These are phyloP conservation scores for Lotus japonicus DNA, from an alignment of 306 rosid species.

Conservation along the genomic window DNA sequence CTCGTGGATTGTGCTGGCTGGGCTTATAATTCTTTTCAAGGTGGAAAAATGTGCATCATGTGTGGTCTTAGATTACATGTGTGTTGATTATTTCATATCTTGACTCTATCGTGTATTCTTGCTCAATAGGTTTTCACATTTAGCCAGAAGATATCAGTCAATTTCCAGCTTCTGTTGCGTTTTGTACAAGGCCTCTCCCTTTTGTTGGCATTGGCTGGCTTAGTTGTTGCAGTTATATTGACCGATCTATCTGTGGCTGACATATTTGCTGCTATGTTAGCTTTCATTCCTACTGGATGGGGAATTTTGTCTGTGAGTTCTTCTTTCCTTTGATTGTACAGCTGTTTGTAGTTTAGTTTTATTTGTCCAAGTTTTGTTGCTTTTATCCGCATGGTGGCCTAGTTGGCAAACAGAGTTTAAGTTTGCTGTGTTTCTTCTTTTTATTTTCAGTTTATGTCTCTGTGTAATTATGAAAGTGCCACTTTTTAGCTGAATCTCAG, in stretches of 20 bases:
- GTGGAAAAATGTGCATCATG: slow-evolving; percentile 28
- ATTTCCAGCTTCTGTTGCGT: slow-evolving; percentile 89
- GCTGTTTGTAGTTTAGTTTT: not conserved
- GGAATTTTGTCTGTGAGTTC: slow-evolving; percentile 82
- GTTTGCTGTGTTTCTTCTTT: not conserved
- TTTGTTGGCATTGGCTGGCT: slow-evolving; percentile 72
- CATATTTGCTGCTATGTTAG: slow-evolving; percentile 73
- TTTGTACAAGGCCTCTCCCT: slow-evolving; percentile 85
- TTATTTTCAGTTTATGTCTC: not conserved
- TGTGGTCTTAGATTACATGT: not conserved
- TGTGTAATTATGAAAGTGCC: not conserved
- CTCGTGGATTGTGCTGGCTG: slow-evolving; percentile 78
- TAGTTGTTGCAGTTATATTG: slow-evolving; percentile 55
- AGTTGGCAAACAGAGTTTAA: not conserved
- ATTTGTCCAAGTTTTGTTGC: not conserved
- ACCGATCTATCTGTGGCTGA: slow-evolving; percentile 54
- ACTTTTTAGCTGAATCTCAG: not conserved
- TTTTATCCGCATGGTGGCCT: not conserved
- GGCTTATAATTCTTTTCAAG: slow-evolving; percentile 83
- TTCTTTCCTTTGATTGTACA: not conserved
- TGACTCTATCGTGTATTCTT: slow-evolving; percentile 23
- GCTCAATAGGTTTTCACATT: slow-evolving; percentile 75
- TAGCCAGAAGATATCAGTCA: slow-evolving; percentile 88
- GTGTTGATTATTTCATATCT: slow-evolving; percentile 5
- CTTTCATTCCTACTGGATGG: slow-evolving; percentile 95